A percentile compares a stretch with the other conserved stretches of the same genome.
Conservation (phyloP, 768 basidiomycete genomes). For the Leccinellum rugosiceps region DNA sequence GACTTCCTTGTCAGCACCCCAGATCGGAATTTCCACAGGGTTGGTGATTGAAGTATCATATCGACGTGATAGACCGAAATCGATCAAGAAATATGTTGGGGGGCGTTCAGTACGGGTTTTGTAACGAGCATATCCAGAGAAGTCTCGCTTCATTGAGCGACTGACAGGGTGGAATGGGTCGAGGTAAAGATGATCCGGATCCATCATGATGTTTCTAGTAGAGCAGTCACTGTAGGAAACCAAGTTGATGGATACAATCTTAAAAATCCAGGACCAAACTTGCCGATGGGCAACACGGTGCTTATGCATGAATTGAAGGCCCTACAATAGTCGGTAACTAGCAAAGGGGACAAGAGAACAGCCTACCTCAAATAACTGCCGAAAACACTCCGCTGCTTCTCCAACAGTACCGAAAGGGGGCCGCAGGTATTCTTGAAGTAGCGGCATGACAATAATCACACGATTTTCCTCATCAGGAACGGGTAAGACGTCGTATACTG, state of each 20-base stretch:
- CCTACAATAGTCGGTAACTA: background rate
- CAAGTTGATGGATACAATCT: rapidly evolving
- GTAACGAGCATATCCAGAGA: background rate
- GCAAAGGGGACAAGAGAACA: too few relatives aligned
- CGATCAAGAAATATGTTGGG: background rate
- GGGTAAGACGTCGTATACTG: constrained; percentile 23
- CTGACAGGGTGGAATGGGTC: background rate
- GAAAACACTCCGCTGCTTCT: background rate
- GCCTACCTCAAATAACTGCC: background rate
- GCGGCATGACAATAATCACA: constrained; percentile 33
- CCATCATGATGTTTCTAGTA: background rate
- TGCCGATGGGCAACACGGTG: background rate
- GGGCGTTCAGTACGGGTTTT: background rate
- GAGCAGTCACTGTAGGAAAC: background rate
- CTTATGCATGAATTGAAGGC: background rate
- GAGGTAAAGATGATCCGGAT: background rate
- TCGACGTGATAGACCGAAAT: background rate
- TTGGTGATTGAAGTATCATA: background rate
- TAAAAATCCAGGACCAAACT: background rate
- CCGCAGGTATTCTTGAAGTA: constrained; percentile 25
- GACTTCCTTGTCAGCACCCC: background rate
- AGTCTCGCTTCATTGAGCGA: background rate
- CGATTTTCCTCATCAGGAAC: constrained; percentile 9
- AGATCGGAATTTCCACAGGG: rapidly evolving
- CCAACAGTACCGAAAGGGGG: background rate